These are phyloP conservation scores for Penicillium verhagenii DNA, from an alignment of 495 filamentous ascomycete species.

Conservation along the genomic window DNA sequence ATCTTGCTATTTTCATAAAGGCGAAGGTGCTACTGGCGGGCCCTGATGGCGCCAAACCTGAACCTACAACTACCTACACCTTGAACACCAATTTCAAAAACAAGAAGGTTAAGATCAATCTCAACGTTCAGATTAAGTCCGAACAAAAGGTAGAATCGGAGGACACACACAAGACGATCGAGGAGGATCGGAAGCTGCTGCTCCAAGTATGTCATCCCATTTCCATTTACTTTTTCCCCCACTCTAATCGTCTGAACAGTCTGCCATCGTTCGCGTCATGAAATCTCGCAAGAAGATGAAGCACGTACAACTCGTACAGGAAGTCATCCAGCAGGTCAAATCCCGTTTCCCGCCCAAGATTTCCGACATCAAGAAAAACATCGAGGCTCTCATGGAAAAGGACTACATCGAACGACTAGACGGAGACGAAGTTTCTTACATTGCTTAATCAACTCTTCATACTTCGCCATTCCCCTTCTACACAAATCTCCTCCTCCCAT, in stretches of 20 bases:
- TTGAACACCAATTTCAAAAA: constrained; percentile 95
- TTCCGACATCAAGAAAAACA: constrained; percentile 97
- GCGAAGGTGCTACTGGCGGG: constrained; percentile 75
- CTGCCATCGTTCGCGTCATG: constrained; percentile 98
- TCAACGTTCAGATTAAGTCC: constrained; percentile 91
- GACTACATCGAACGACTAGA: constrained; percentile 96
- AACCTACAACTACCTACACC: constrained; percentile 68
- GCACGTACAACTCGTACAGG: constrained; percentile 86
- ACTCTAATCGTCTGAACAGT: constrained; percentile 51
- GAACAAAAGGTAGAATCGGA: constrained; percentile 93
- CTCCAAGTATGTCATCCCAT: constrained; percentile 74
- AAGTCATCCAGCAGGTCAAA: constrained; percentile 93
- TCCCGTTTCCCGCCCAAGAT: constrained; percentile 92
- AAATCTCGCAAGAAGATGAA: constrained; percentile 99
- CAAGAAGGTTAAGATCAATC: constrained; percentile 95
- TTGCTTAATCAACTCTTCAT: constrained; percentile 54
- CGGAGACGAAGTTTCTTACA: constrained; percentile 89
- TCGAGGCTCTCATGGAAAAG: constrained; percentile 98
- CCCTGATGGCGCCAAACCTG: constrained; percentile 72
- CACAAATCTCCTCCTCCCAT: constrained; percentile 11
- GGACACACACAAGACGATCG: constrained; percentile 98
- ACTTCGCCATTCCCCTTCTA: neutral
- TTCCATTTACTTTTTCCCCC: constrained; percentile 14
- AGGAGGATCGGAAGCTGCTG: constrained; percentile 93
- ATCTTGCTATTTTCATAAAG: constrained; percentile 80